Percentiles rank a stretch among this genome's conserved stretches.
Evolutionary conservation across 495 filamentous ascomycete species (phyloP).

Genomic region (Alectoria sarmentosa): DNA sequence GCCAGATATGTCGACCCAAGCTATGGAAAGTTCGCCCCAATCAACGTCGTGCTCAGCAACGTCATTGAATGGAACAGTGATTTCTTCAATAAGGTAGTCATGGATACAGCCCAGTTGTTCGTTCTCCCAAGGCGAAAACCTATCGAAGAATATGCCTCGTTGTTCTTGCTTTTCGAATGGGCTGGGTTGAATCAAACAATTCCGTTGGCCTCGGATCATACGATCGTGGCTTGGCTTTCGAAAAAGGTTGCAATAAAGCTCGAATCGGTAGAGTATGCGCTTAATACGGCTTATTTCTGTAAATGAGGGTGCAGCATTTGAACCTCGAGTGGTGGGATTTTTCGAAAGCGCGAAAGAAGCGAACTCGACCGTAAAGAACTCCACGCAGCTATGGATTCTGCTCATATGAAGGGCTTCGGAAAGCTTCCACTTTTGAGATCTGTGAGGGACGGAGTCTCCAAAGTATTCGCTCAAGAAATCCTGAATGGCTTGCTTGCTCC

Average conservation of each 20-base stretch:
- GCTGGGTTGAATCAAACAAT: not conserved
- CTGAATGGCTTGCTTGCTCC: not conserved
- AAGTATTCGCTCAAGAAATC: not conserved
- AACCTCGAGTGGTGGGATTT: not conserved
- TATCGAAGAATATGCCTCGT: not conserved
- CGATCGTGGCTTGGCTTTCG: not conserved
- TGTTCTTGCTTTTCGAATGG: not conserved
- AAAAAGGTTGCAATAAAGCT: not conserved
- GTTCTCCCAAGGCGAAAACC: not conserved
- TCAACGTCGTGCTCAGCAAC: not conserved
- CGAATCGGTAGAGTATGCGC: not conserved
- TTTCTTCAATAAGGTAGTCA: not conserved
- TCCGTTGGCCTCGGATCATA: not conserved
- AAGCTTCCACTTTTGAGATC: not conserved
- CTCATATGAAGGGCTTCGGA: not conserved
- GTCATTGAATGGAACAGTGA: not conserved
- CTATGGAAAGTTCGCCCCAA: not conserved
- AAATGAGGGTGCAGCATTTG: not conserved
- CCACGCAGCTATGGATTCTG: not conserved
- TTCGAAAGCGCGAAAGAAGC: not conserved
- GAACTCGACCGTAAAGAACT: not conserved
- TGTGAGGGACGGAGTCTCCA: not conserved
- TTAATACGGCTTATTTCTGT: not conserved
- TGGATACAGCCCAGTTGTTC: not conserved
- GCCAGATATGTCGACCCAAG: not conserved